A percentile compares a stretch with the other conserved stretches of the same genome.
Evolutionary conservation across 192 early-diverging fungal genomes (phyloP).

Genomic region (Umbelopsis sp.): DNA sequence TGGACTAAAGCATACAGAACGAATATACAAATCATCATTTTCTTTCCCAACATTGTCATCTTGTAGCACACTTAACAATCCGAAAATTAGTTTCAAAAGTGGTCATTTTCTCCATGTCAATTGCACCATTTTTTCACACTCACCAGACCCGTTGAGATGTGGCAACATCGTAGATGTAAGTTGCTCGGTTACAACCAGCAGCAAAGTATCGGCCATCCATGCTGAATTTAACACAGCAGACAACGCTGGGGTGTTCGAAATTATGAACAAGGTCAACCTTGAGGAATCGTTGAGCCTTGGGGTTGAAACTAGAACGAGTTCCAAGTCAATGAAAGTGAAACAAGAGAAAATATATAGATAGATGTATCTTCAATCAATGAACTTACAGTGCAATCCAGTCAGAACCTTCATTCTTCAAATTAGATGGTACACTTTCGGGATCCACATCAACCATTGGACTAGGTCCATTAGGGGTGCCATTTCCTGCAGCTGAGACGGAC

Average conservation of each 20-base stretch:
- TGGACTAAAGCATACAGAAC: constrained; percentile 95
- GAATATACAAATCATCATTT: constrained; percentile 88
- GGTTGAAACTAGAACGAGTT: constrained; percentile 57
- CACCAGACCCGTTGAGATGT: constrained; percentile 13
- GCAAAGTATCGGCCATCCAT: constrained; percentile 91
- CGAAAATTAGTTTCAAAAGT: background rate
- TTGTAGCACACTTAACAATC: constrained; percentile 54
- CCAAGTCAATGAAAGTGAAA: background rate
- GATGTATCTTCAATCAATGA: background rate
- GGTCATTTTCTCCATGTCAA: too few species aligned
- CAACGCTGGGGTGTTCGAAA: constrained; percentile 75
- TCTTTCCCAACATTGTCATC: constrained; percentile 77
- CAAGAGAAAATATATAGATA: background rate
- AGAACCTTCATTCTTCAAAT: constrained; percentile 75
- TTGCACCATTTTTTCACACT: background rate
- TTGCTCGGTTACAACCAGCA: constrained; percentile 91
- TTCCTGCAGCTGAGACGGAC: background rate
- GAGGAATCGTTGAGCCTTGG: constrained; percentile 62
- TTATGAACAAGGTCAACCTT: constrained; percentile 72
- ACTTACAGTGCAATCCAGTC: constrained; percentile 91
- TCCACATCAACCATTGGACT: constrained; percentile 71
- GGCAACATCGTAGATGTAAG: constrained; percentile 79
- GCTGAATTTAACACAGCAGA: constrained; percentile 98
- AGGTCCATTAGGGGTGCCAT: background rate
- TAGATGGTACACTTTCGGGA: constrained; percentile 73